Percentiles rank a stretch among this genome's conserved stretches.
phyloP scores from a whole-genome alignment of 1,284 basidiomycete species.

The Gymnopus androsaceus region DNA sequence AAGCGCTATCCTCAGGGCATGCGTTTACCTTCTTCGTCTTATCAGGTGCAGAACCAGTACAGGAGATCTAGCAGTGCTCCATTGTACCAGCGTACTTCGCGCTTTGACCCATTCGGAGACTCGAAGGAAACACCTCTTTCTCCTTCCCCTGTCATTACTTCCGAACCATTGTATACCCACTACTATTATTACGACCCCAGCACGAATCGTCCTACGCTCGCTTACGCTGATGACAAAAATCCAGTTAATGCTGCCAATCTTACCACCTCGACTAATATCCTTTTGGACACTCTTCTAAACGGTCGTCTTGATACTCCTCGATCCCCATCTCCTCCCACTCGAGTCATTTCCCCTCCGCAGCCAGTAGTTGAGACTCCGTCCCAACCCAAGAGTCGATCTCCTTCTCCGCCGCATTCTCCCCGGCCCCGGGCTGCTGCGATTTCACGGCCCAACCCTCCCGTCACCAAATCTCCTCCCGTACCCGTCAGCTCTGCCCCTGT shows the following conservation, averaged over 20 bases:
- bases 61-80: constrained; percentile 8
- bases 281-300: constrained; percentile 9
- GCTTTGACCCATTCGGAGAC: constrained; percentile 18
- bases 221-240: constrained; percentile 13
- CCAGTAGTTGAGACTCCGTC: neutral
- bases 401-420: constrained; percentile 8
- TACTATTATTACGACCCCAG: constrained; percentile 17
- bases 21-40: constrained; percentile 10
- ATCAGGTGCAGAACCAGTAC: constrained; percentile 12
- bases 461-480: neutral
- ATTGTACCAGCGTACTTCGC: constrained; percentile 8
- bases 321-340: constrained; percentile 16
- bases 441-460: neutral
- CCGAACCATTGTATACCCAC: constrained; percentile 14
- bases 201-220: constrained; percentile 18
- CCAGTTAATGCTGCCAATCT: neutral
- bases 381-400: constrained; percentile 2
- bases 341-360: neutral
- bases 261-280: constrained; percentile 13
- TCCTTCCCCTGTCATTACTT: neutral
- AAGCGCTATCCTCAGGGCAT: constrained; percentile 12
- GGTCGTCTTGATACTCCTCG: constrained; percentile 5
- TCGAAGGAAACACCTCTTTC: constrained; percentile 5
- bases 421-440: constrained; percentile 10
- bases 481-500: neutral